Evolutionary conservation across 2,329 filamentous ascomycete genomes (phyloP).

Genomic region (Bipolaris sorokiniana): DNA sequence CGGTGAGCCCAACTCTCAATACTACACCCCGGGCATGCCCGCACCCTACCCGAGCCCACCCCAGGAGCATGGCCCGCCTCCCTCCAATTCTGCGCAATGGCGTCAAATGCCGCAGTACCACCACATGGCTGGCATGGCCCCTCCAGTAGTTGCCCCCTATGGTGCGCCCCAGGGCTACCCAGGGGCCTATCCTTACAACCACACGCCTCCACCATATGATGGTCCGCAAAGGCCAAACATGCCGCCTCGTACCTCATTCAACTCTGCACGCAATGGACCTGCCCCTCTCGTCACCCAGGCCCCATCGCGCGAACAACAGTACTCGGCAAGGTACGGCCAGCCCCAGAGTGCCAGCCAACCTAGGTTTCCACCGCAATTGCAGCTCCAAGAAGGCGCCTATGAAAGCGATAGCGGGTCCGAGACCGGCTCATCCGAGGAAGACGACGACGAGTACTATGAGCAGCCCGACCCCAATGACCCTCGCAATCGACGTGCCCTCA

Average conservation of each 20-base stretch:
- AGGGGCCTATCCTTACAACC: slow-evolving; percentile 12
- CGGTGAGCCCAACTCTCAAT: slow-evolving; percentile 27
- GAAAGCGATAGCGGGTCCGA: slow-evolving; percentile 21
- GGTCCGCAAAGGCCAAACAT: slow-evolving; percentile 28
- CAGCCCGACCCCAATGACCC: slow-evolving; percentile 14
- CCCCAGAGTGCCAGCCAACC: slow-evolving; percentile 20
- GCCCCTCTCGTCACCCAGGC: slow-evolving; percentile 34
- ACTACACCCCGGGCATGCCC: slow-evolving; percentile 32
- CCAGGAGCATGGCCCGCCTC: slow-evolving; percentile 42
- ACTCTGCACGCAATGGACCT: slow-evolving; percentile 22
- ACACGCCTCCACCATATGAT: slow-evolving; percentile 33
- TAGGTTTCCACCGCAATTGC: slow-evolving; percentile 7
- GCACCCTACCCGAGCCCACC: slow-evolving; percentile 30
- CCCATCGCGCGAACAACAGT: slow-evolving; percentile 19
- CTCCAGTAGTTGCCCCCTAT: slow-evolving; percentile 26
- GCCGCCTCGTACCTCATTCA: slow-evolving; percentile 29
- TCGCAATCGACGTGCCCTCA: slow-evolving; percentile 25
- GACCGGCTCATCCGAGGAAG: slow-evolving; percentile 20
- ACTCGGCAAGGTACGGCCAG: slow-evolving; percentile 39
- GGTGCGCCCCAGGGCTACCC: slow-evolving; percentile 24
- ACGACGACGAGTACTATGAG: slow-evolving; percentile 24
- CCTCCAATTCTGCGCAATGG: slow-evolving; percentile 38
- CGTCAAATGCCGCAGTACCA: slow-evolving; percentile 23
- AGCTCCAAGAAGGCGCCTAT: slow-evolving; percentile 23
- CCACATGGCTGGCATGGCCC: slow-evolving; percentile 8